phyloP scores from a whole-genome alignment of 192 early-diverging fungal species.

The Coemansia biformis region DNA sequence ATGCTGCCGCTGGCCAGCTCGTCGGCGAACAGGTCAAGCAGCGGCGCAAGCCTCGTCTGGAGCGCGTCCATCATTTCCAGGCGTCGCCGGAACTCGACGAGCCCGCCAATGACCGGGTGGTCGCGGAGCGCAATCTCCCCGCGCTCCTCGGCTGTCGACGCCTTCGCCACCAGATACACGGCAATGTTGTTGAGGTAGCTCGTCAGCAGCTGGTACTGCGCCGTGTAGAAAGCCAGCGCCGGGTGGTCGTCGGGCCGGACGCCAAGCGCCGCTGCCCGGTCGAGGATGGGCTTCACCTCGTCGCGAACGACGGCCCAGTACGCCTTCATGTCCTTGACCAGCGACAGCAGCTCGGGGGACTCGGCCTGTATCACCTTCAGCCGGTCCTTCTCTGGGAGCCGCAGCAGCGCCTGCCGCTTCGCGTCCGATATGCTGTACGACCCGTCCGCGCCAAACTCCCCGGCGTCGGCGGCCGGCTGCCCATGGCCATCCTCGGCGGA shows the following conservation, averaged over 20 bases:
- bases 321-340: constrained; percentile 52
- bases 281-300: constrained; percentile 25
- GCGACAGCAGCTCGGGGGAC: constrained; percentile 67
- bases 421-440: constrained; percentile 30
- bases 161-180: constrained; percentile 75
- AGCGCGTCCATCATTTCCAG: constrained; percentile 64
- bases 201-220: constrained; percentile 54
- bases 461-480: constrained; percentile 18
- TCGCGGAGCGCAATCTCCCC: constrained; percentile 53
- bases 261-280: constrained; percentile 20
- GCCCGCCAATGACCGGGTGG: constrained; percentile 79
- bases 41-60: constrained; percentile 54
- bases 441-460: constrained; percentile 11
- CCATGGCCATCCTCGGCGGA: constrained; percentile 23
- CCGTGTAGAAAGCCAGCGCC: constrained; percentile 44
- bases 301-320: constrained; percentile 34
- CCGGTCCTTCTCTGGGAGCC: constrained; percentile 58
- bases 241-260: constrained; percentile 35
- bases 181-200: constrained; percentile 86
- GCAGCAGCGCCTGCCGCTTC: constrained; percentile 38
- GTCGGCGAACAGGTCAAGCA: constrained; percentile 52
- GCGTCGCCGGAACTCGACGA: constrained; percentile 70
- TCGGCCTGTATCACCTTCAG: constrained; percentile 63
- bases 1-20: constrained; percentile 36
- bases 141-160: constrained; percentile 49